Percentiles rank a stretch among this genome's conserved stretches.
These are phyloP conservation scores for Patellaria atrata DNA, from an alignment of 495 filamentous ascomycete species.

Conservation along the genomic window DNA sequence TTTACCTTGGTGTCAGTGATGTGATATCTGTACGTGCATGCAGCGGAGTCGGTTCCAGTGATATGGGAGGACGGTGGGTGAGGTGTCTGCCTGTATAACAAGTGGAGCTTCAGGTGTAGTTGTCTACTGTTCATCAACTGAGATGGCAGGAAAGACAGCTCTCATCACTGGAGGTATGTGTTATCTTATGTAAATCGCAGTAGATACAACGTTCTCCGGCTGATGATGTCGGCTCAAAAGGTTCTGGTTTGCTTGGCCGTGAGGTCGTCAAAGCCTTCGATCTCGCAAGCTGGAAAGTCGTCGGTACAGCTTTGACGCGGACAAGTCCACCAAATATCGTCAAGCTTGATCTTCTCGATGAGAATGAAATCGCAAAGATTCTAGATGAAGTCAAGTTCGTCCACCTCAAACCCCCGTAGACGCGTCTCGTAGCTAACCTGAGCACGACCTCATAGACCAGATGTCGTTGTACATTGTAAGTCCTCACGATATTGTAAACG, in stretches of 20 bases:
- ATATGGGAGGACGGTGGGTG: background rate
- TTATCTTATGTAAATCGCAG: background rate
- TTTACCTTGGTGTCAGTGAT: too few relatives aligned
- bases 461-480: constrained; percentile 75
- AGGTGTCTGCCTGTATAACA: background rate
- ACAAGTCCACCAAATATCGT: constrained; percentile 56
- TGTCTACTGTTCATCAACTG: background rate
- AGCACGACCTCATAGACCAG: constrained; percentile 39
- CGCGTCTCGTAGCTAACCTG: constrained; percentile 1
- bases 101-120: constrained; percentile 1
- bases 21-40: too few relatives aligned
- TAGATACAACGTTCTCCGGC: constrained; percentile 1
- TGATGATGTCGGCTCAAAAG: constrained; percentile 6
- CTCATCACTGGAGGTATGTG: constrained; percentile 72
- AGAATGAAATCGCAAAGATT: constrained; percentile 42
- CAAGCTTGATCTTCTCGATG: constrained; percentile 59
- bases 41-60: too few relatives aligned
- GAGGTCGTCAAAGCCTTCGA: constrained; percentile 66
- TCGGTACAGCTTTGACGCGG: constrained; percentile 66
- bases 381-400: constrained; percentile 51
- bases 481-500: constrained; percentile 1
- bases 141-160: constrained; percentile 35
- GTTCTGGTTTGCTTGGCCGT: constrained; percentile 57
- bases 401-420: background rate
- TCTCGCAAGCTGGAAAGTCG: constrained; percentile 51